Evolutionary conservation across 2,329 filamentous ascomycete genomes (phyloP).

Genomic region (Emydomyces testavorans): DNA sequence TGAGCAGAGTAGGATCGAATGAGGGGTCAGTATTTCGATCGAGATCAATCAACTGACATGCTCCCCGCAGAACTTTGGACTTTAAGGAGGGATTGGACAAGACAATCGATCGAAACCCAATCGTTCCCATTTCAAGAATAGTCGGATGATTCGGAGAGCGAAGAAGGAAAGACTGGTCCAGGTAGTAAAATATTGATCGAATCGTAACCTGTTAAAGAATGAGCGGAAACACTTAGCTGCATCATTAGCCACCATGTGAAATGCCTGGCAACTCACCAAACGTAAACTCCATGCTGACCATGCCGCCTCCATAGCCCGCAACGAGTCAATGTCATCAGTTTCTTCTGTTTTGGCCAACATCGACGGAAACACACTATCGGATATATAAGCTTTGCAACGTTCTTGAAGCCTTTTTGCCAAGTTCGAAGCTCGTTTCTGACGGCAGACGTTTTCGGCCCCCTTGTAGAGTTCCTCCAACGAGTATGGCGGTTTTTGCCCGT

Average conservation of each 20-base stretch:
- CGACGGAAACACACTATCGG: conserved; percentile 44
- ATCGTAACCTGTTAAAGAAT: conserved; percentile 58
- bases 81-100: conserved; percentile 45
- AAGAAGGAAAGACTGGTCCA: conserved; percentile 80
- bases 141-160: conserved; percentile 57
- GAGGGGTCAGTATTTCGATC: conserved; percentile 51
- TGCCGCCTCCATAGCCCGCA: conserved; percentile 48
- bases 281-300: conserved; percentile 75
- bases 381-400: conserved; percentile 54
- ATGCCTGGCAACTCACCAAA: conserved; percentile 40
- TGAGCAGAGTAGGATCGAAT: conserved; percentile 56
- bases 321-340: conserved; percentile 50
- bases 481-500: conserved; percentile 47
- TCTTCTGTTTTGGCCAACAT: conserved; percentile 46
- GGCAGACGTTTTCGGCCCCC: conserved; percentile 82
- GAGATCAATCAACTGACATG: conserved; percentile 62
- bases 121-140: conserved; percentile 69
- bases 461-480: conserved; percentile 86
- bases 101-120: conserved; percentile 57
- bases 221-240: neutral
- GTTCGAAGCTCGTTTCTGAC: conserved; percentile 58
- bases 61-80: conserved; percentile 50
- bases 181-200: conserved; percentile 81
- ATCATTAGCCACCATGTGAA: conserved; percentile 1
- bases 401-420: conserved; percentile 56